These are phyloP conservation scores for Lyophyllum decastes DNA, from an alignment of 768 basidiomycete genomes.

Conservation along the genomic window DNA sequence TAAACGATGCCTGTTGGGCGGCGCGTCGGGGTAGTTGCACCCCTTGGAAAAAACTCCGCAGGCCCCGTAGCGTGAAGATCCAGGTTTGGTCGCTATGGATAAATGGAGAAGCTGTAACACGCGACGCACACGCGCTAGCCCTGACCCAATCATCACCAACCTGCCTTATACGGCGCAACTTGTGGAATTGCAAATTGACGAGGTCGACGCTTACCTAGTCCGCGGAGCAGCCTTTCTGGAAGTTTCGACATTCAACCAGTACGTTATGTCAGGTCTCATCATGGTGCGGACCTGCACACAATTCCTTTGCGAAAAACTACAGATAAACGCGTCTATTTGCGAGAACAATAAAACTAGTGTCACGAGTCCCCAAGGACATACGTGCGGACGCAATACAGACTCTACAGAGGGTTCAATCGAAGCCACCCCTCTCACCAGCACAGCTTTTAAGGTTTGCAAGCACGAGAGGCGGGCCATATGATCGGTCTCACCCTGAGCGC, in stretches of 20 bases:
- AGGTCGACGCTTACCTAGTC: neutral
- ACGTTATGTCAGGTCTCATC: neutral
- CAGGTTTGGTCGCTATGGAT: neutral
- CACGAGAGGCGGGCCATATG: neutral
- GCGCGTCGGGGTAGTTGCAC: neutral
- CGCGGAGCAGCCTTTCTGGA: neutral
- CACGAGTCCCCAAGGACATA: neutral
- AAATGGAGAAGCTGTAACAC: constrained; percentile 13
- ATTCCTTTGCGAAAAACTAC: neutral
- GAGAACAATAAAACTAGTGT: neutral
- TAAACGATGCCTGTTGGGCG: neutral
- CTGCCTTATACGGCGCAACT: neutral
- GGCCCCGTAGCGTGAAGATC: neutral
- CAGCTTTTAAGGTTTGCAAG: neutral
- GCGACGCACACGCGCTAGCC: neutral
- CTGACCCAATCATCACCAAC: neutral
- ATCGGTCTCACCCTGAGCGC: neutral
- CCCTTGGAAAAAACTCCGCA: neutral
- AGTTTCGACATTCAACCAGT: neutral
- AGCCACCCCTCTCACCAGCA: neutral
- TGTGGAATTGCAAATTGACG: neutral
- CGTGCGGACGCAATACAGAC: neutral
- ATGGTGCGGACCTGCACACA: neutral
- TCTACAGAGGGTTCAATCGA: neutral
- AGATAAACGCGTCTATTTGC: neutral